Evolutionary conservation across 257 asterid species (phyloP), one percentile per base, ranked within the genome.

Genomic region (Paraleonurus japonicus): DNA sequence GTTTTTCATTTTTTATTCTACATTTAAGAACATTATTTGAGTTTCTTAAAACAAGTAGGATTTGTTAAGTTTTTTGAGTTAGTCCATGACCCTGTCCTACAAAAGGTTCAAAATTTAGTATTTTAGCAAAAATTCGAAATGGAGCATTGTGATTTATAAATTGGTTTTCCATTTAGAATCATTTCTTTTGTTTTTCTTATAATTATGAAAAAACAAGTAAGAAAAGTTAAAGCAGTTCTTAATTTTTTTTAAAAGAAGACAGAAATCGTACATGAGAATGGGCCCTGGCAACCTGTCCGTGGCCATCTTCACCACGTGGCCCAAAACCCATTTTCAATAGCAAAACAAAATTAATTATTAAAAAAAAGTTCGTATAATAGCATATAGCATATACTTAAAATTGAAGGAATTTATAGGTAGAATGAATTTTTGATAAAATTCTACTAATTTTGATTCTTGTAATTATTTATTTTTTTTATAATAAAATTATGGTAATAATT

Each of bases 251-350:
- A 3, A 65, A 71, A 70, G 16, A 67, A 76, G 73, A 55, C 77
- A 74, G 80, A 20, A 69, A 67, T 26, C 67, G 85, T 80, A 81
- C 82, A 81, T 81, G 85, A 74, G 43, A 53, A 68, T 61, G 80
- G 85, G 80, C 70, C 82, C 67, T 15, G 11, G 28, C 69, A 65
- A 65, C 76, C 76, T 76, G n/a, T 22, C 75, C 28, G 81, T 81
- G 68, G 83, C 86, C 73, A 51, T 39, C n/a, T 23, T 32, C 27
- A 61, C 77, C 84, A 82, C 85, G 83, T 82, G 90, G 81, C 76
- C 81, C 78, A 65, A 74, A 54, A 19, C 50, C 37, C 72, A 65
- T 23, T 66, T 69, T 58, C 62, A 16, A 32, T 30, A 13, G 16
- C 54, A 27, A 67, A 28, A 45, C 37, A 45, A 22, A 43, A 43